Conservation (phyloP, 2,329 filamentous ascomycete species). For the Colletotrichum salicis region DNA sequence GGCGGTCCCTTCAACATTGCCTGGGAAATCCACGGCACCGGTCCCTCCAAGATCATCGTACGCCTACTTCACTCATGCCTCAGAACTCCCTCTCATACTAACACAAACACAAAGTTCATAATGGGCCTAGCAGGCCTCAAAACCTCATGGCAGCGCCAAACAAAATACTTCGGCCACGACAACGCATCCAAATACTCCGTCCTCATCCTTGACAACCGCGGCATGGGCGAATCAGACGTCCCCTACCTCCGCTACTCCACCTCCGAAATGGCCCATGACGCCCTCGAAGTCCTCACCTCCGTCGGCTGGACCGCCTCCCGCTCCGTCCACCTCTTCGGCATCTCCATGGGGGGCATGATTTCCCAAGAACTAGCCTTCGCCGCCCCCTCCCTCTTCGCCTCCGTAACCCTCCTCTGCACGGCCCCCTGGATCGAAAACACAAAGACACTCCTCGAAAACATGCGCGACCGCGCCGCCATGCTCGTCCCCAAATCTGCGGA, state of each 20-base stretch:
- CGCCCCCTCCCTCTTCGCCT: conserved; percentile 63
- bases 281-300: conserved; percentile 75
- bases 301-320: conserved; percentile 71
- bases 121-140: conserved; percentile 80
- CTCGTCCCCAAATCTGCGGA: conserved; percentile 78
- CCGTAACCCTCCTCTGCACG: conserved; percentile 70
- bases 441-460: conserved; percentile 71
- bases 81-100: background rate
- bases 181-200: conserved; percentile 75
- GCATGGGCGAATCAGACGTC: conserved; percentile 83
- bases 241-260: conserved; percentile 83
- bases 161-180: conserved; percentile 81
- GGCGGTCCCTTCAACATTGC: conserved; percentile 81
- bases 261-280: conserved; percentile 84
- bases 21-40: conserved; percentile 84
- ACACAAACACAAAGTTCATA: conserved; percentile 67
- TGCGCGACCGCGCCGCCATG: conserved; percentile 65
- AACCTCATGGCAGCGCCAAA: conserved; percentile 84
- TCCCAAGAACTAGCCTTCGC: conserved; percentile 78
- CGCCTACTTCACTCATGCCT: conserved; percentile 47
- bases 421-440: conserved; percentile 71
- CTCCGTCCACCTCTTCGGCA: conserved; percentile 75
- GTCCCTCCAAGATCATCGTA: conserved; percentile 78
- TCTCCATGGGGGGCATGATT: conserved; percentile 93
- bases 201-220: conserved; percentile 85